Conservation (phyloP, 495 filamentous ascomycete genomes). For the Trichocladium antarcticum region DNA sequence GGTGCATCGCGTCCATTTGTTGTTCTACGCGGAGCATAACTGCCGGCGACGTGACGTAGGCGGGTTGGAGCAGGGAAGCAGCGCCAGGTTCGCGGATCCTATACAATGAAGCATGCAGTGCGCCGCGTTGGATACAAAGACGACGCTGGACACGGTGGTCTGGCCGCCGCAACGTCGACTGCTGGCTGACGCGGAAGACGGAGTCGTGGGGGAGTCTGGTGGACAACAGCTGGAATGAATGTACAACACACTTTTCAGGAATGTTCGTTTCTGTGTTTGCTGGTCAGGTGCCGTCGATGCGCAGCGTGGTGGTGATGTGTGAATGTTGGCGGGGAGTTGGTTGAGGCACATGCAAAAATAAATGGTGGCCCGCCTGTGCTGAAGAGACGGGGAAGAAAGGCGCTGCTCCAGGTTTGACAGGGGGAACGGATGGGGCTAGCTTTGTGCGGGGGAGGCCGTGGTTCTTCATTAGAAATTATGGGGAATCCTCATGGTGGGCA, state of each 20-base stretch:
- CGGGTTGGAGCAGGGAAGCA: too few relatives aligned
- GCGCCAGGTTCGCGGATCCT: too few relatives aligned
- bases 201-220: too few relatives aligned
- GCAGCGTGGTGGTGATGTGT: neutral
- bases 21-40: neutral
- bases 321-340: neutral
- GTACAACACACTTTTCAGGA: neutral
- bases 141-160: too few relatives aligned
- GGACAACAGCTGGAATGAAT: too few relatives aligned
- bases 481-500: neutral
- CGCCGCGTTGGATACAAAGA: too few relatives aligned
- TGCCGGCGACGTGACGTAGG: neutral
- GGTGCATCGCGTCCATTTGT: neutral
- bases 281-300: neutral
- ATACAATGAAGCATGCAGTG: too few relatives aligned
- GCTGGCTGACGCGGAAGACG: too few relatives aligned
- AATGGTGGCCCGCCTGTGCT: neutral
- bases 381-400: neutral
- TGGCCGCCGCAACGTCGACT: too few relatives aligned
- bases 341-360: conserved; percentile 11
- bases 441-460: neutral
- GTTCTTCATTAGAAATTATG: neutral
- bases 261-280: neutral
- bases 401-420: conserved; percentile 3
- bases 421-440: neutral